Percentiles rank a stretch among this genome's conserved stretches.
Conservation (phyloP, 768 basidiomycete genomes). For the Leccinum fibrillosum region DNA sequence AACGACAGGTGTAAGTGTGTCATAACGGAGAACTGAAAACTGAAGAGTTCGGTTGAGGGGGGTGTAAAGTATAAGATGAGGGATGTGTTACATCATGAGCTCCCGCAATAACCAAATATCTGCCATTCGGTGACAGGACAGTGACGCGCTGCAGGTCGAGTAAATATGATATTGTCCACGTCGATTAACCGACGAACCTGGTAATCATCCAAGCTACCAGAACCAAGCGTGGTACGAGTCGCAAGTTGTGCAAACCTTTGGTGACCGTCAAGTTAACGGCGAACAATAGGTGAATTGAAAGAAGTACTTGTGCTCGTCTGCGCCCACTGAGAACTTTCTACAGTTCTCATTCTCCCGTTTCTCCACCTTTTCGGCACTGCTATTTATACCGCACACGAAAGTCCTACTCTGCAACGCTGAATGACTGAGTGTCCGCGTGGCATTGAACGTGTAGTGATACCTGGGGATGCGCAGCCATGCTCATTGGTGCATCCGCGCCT, state of each 20-base stretch:
- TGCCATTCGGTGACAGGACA: slow-evolving; percentile 66
- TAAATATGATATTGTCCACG: background rate
- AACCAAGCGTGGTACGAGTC: slow-evolving; percentile 59
- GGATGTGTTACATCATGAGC: slow-evolving; percentile 55
- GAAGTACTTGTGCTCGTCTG: slow-evolving; percentile 55
- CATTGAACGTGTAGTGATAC: slow-evolving; percentile 35
- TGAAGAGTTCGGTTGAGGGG: slow-evolving; percentile 26
- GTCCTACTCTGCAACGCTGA: slow-evolving; percentile 37
- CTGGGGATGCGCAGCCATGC: slow-evolving; percentile 68
- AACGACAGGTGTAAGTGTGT: slow-evolving; percentile 49
- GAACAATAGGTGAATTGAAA: background rate
- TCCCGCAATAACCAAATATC: slow-evolving; percentile 68
- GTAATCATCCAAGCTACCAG: slow-evolving; percentile 68
- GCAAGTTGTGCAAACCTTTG: slow-evolving; percentile 28
- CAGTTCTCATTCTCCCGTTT: slow-evolving; percentile 82
- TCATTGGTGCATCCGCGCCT: slow-evolving; percentile 97
- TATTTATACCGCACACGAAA: slow-evolving; percentile 88
- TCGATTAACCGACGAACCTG: slow-evolving; percentile 55
- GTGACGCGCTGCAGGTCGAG: slow-evolving; percentile 68
- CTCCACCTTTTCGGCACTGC: slow-evolving; percentile 56
- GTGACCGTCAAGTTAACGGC: slow-evolving; percentile 6
- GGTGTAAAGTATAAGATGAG: slow-evolving; percentile 13
- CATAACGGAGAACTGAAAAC: slow-evolving; percentile 67
- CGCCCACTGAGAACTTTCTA: slow-evolving; percentile 55
- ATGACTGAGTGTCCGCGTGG: background rate